Evolutionary conservation across 2,329 filamentous ascomycete genomes (phyloP).

Genomic region (Xylariales sp.): DNA sequence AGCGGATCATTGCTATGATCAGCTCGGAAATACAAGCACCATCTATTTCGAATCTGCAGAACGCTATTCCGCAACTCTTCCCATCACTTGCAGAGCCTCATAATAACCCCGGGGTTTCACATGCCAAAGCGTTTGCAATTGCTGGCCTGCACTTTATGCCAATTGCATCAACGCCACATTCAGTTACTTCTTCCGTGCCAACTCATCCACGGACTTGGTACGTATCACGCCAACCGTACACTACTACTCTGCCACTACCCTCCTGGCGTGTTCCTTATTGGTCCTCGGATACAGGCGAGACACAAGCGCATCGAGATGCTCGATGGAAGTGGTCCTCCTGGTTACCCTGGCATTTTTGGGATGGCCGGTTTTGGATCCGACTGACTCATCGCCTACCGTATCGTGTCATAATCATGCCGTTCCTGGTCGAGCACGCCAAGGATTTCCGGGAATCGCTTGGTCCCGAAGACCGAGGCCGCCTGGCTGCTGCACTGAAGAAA

Average conservation of each 20-base stretch:
- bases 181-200: conserved; percentile 6
- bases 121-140: conserved; percentile 43
- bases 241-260: conserved; percentile 32
- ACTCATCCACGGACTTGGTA: conserved; percentile 33
- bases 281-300: conserved; percentile 9
- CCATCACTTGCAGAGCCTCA: conserved; percentile 33
- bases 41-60: conserved; percentile 38
- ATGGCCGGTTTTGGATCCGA: conserved; percentile 59
- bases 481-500: conserved; percentile 40
- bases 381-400: conserved; percentile 38
- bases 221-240: conserved; percentile 42
- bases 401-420: conserved; percentile 40
- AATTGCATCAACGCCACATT: conserved; percentile 16
- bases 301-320: conserved; percentile 1
- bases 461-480: conserved; percentile 24
- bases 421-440: conserved; percentile 38
- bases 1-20: conserved; percentile 44
- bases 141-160: conserved; percentile 44
- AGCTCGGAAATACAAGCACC: conserved; percentile 43
- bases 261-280: conserved; percentile 15
- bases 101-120: conserved; percentile 1
- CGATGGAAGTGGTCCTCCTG: conserved; percentile 25
- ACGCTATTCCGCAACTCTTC: conserved; percentile 43
- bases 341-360: conserved; percentile 41
- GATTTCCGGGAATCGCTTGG: conserved; percentile 41